Evolutionary conservation across 768 basidiomycete species (phyloP), one percentile per base, ranked within the genome.

Genomic region (Lentinula sp.): DNA sequence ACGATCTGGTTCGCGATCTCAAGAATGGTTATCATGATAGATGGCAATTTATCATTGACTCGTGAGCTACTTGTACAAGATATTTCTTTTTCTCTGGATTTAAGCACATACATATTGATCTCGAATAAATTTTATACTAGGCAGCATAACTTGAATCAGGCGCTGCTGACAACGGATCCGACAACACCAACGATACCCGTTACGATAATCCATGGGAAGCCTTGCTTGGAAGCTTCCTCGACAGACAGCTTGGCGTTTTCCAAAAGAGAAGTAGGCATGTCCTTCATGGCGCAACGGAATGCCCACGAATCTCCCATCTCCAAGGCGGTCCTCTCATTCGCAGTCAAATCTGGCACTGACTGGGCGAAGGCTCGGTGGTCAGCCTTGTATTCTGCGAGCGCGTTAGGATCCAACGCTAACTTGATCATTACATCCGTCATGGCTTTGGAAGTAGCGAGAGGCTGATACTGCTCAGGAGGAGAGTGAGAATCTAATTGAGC

Each of bases 401-500:
- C 45, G 32, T 59, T 48, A 31, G 57, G 57, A 32, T 59, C 48
- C 46, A 59, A 59, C 43, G 57, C 57, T 10, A 59, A 42, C n/a
- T 50, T 50, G 13, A 28, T 59, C 57, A 59, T 59, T 15, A 59
- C 23, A 18, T 59, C 48, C 11, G 42, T 46, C 57, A 59, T 59
- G n/a, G 57, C 57, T 48, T 46, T 46, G 15, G 57, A 59, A 50
- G 45, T 50, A 18, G 23, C 45, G 34, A 59, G 57, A 59, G 35
- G 42, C 31, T 50, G 57, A n/a, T 59, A 50, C n/a, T 50, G 34
- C 31, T 59, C 57, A 9, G 57, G 57, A 49, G 48, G 31, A 59
- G 37, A 3, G 23, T 59, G 57, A 35, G 11, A n/a, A 5, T 45
- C 34, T 23, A 59, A 49, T 16, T 16, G 31, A 46, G 57, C 45